These are phyloP conservation scores for Blastocystis sp. DNA, from an alignment of 352 stramenopile species.

Conservation along the genomic window DNA sequence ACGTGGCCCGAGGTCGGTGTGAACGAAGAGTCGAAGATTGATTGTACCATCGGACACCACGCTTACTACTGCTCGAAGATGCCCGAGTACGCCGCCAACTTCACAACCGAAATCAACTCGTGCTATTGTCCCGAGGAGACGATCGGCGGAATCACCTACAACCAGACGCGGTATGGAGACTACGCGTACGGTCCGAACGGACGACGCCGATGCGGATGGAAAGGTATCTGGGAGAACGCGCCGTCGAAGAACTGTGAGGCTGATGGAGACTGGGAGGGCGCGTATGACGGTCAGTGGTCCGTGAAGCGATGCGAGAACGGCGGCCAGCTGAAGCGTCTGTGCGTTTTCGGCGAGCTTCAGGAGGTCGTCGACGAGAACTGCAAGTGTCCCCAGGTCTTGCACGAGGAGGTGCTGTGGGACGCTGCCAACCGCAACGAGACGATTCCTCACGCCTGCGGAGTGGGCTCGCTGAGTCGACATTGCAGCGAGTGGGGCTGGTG, in stretches of 20 bases:
- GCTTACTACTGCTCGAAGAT: neutral
- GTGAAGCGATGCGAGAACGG: neutral
- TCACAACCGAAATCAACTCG: neutral
- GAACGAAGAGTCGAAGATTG: neutral
- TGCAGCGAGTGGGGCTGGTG: neutral
- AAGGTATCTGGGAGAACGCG: neutral
- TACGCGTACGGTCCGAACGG: neutral
- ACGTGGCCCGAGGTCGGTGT: neutral
- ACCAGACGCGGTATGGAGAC: neutral
- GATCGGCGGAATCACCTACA: neutral
- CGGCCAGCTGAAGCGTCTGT: neutral
- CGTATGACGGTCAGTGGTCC: neutral
- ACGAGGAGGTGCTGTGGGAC: neutral
- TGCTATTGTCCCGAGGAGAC: neutral
- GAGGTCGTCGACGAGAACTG: neutral
- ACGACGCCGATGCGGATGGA: neutral
- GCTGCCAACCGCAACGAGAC: neutral
- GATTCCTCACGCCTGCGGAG: neutral
- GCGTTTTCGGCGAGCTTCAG: neutral
- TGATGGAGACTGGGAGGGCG: neutral
- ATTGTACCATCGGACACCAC: conserved; percentile 8
- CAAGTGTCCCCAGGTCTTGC: neutral
- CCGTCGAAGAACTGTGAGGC: neutral
- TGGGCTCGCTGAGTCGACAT: neutral
- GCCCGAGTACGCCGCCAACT: neutral